Evolutionary conservation across 495 filamentous ascomycete genomes (phyloP).

Genomic region (Oleoguttula mirabilis): DNA sequence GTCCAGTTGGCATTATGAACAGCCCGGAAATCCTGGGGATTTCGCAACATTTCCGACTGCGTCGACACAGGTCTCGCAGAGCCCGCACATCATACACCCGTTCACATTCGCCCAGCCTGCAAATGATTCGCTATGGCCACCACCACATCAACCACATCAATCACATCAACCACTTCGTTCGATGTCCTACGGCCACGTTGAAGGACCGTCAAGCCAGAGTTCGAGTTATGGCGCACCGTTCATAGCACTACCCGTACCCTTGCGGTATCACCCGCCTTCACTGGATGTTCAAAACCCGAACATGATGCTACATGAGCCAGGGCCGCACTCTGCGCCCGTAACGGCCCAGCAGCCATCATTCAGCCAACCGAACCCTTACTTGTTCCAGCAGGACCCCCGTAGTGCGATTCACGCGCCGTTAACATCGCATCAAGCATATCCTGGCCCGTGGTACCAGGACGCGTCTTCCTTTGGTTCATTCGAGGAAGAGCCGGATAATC

Average conservation of each 20-base stretch:
- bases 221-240: neutral
- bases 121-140: neutral
- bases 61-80: neutral
- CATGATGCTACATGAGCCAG: neutral
- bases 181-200: slow-evolving; percentile 28
- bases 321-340: slow-evolving; percentile 6
- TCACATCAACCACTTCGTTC: slow-evolving; percentile 22
- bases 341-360: slow-evolving; percentile 9
- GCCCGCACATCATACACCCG: neutral
- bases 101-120: neutral
- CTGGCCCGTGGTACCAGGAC: neutral
- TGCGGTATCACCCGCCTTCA: neutral
- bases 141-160: slow-evolving; percentile 10
- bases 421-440: neutral
- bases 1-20: no score
- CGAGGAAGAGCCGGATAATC: neutral
- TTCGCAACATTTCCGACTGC: neutral
- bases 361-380: neutral
- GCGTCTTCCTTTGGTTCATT: neutral
- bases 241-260: no score
- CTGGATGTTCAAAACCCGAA: neutral
- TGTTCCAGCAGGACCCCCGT: neutral
- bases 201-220: slow-evolving; percentile 8
- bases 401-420: neutral
- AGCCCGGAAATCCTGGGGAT: no score